Percentiles rank a stretch among this genome's conserved stretches.
These are phyloP conservation scores for Geosmithia morbida DNA, from an alignment of 2,329 filamentous ascomycete genomes.

Conservation along the genomic window DNA sequence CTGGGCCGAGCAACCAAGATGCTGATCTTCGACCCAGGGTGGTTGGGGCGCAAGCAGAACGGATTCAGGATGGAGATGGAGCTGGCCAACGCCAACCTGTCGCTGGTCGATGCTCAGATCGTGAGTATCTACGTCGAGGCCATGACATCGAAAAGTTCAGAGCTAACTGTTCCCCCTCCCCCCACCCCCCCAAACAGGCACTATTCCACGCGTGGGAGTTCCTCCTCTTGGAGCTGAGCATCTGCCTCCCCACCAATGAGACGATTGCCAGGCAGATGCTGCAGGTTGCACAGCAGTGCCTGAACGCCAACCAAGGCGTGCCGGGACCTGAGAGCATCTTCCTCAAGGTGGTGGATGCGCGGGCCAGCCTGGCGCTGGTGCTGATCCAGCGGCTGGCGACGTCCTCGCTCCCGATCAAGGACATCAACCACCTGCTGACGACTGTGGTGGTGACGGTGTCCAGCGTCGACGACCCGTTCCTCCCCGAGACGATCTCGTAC, in stretches of 20 bases:
- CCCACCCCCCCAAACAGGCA: conserved; percentile 32
- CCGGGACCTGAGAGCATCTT: conserved; percentile 73
- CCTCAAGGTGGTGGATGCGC: conserved; percentile 56
- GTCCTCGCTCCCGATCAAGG: conserved; percentile 30
- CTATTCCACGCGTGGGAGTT: conserved; percentile 85
- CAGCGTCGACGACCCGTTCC: conserved; percentile 38
- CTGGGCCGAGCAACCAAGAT: conserved; percentile 60
- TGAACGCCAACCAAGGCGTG: conserved; percentile 60
- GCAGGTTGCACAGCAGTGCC: conserved; percentile 60
- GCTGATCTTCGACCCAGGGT: conserved; percentile 62
- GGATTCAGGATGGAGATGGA: conserved; percentile 76
- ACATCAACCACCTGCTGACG: conserved; percentile 35
- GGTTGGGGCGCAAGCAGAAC: conserved; percentile 52
- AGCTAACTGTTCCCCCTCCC: conserved; percentile 7
- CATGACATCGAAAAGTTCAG: not conserved
- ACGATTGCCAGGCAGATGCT: conserved; percentile 55
- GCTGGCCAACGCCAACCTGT: conserved; percentile 80
- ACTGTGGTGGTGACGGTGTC: conserved; percentile 38
- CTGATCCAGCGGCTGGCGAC: conserved; percentile 68
- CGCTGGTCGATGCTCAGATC: conserved; percentile 82
- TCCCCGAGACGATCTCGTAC: conserved; percentile 43
- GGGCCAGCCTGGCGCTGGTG: conserved; percentile 70
- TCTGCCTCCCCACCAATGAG: conserved; percentile 36
- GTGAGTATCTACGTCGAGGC: conserved; percentile 27
- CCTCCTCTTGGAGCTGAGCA: conserved; percentile 70